Base-by-base conservation (phyloP, 495 filamentous ascomycete species). In the Podospora appendiculata region DNA sequence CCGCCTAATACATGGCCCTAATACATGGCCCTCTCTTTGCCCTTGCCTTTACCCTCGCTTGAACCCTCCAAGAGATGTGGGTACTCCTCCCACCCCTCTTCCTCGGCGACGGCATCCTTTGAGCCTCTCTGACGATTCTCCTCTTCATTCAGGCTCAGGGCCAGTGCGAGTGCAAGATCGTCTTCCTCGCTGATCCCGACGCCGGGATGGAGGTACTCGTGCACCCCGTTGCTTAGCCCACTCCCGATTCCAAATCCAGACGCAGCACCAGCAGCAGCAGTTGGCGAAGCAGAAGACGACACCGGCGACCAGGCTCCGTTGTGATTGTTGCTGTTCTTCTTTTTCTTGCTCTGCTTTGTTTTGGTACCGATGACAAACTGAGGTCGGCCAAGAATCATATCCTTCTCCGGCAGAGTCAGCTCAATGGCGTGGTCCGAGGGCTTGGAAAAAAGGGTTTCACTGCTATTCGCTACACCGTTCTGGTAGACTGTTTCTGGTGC, bases 61-160 rank as follows among this genome's bases (percentile, higher is more conserved):
- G 25, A 25, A 5, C 54, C 60, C 39, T 60, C 62, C 35, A 85
- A 69, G 32, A 71, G 25, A 25, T 25, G 58, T 8, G 85, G 84
- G 50, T 84, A 88, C 51, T 81, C 56, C 55, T 46, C 61, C 53
- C 32, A 25, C 3, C n/a, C 12, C 33, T 11, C 32, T 41, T 42
- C 10, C 39, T 51, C 32, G 18, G 13, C 43, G 10, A 11, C 35
- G 39, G 33, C 13, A 9, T 45, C 40, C 4, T 32, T 49, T 9
- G 33, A 34, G 45, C 51, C 51, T 18, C 33, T 39, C 54, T 56
- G 57, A 32, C 73, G 68, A 16, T 58, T 58, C 68, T 82, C 80
- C 67, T 90, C 83, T 68, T 95, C 90, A 11, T 84, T 86, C 43
- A 96, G 67, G 64, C 93, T 96, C 33, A 96, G 68, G 64, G 85